These are phyloP conservation scores for Oemleria cerasiformis DNA, from an alignment of 306 rosid species.

Conservation along the genomic window DNA sequence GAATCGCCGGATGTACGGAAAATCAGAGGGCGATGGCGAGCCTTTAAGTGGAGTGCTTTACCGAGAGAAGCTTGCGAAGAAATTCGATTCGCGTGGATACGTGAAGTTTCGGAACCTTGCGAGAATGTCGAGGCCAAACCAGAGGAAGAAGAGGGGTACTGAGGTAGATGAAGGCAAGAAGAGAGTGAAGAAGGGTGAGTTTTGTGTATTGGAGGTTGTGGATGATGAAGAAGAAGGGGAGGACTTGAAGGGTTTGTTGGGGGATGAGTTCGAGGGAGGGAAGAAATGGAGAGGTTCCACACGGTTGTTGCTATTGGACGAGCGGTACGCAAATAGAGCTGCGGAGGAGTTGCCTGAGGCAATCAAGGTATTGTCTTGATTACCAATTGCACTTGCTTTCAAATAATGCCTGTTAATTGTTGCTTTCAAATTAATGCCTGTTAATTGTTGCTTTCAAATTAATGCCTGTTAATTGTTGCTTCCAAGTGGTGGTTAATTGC, in stretches of 20 bases:
- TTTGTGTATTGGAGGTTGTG: constrained; percentile 60
- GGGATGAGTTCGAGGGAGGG: constrained; percentile 48
- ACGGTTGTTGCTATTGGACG: constrained; percentile 77
- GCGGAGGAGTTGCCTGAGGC: constrained; percentile 73
- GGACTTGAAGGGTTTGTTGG: constrained; percentile 62
- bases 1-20: constrained; percentile 58
- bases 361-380: constrained; percentile 67
- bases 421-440: neutral
- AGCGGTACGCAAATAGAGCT: constrained; percentile 38
- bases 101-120: constrained; percentile 69
- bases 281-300: constrained; percentile 84
- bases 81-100: constrained; percentile 67
- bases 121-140: constrained; percentile 78
- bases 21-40: constrained; percentile 56
- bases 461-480: no score
- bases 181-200: constrained; percentile 35
- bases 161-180: constrained; percentile 21
- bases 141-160: constrained; percentile 43
- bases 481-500: neutral
- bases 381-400: neutral
- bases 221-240: constrained; percentile 50
- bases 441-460: no score
- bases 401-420: constrained; percentile 8
- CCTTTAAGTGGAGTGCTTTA: constrained; percentile 60
- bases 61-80: constrained; percentile 66